Evolutionary conservation across 805 yeast genomes (phyloP).

Genomic region (Pichia cephalocereana): DNA sequence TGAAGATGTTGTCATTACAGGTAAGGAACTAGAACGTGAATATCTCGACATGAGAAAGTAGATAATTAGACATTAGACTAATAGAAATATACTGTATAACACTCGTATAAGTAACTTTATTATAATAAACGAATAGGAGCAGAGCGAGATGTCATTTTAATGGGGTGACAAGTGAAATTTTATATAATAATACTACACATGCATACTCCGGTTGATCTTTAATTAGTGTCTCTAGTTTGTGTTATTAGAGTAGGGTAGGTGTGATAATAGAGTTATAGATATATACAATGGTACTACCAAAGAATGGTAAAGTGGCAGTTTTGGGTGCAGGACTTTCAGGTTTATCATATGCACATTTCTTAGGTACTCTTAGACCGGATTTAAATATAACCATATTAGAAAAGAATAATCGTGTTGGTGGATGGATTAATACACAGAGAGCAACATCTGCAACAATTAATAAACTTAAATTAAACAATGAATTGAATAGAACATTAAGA

Average conservation of each 20-base stretch:
- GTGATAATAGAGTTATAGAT: too few relatives aligned
- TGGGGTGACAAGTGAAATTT: too few relatives aligned
- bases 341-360: slow-evolving; percentile 59
- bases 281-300: slow-evolving; percentile 1
- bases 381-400: slow-evolving; percentile 57
- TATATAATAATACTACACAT: too few relatives aligned
- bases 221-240: too few relatives aligned
- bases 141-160: too few relatives aligned
- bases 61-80: too few relatives aligned
- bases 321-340: slow-evolving; percentile 91
- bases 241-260: too few relatives aligned
- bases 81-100: too few relatives aligned
- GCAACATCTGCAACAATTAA: not conserved
- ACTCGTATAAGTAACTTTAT: too few relatives aligned
- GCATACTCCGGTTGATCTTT: too few relatives aligned
- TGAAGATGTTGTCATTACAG: slow-evolving; percentile 9
- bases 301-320: slow-evolving; percentile 47
- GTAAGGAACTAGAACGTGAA: slow-evolving; percentile 17
- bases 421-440: slow-evolving; percentile 51
- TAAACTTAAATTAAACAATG: not conserved
- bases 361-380: slow-evolving; percentile 71
- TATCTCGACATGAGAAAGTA: not conserved
- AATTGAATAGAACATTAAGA: not conserved
- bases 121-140: too few relatives aligned
- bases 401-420: slow-evolving; percentile 50